Evolutionary conservation across 345 rosid species (phyloP).

Genomic region (Hibiscus syriacus): DNA sequence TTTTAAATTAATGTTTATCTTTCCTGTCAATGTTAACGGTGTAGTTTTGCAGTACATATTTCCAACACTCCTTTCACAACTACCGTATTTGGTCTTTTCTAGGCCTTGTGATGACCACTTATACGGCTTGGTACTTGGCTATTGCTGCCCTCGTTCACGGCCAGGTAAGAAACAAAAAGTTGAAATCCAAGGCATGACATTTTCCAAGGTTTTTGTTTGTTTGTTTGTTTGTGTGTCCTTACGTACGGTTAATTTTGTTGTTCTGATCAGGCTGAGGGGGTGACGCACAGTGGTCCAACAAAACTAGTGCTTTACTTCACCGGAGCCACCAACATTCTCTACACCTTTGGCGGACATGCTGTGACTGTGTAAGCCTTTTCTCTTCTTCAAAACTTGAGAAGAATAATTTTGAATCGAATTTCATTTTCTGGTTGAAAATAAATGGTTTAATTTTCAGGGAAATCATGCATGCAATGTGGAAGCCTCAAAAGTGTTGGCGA

Average conservation of each 20-base stretch:
- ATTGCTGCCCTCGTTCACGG: slow-evolving; percentile 76
- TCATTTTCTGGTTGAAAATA: too few species aligned
- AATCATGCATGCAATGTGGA: slow-evolving; percentile 99
- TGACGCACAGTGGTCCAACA: slow-evolving; percentile 66
- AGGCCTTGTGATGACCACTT: slow-evolving; percentile 97
- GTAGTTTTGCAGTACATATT: too few species aligned
- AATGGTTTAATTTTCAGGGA: slow-evolving; percentile 39
- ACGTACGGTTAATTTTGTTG: neutral
- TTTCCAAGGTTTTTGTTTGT: neutral
- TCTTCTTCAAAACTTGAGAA: neutral
- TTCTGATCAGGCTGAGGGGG: slow-evolving; percentile 45
- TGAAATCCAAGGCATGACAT: neutral
- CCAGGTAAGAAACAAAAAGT: slow-evolving; percentile 38
- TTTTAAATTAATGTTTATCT: too few species aligned
- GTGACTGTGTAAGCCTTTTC: slow-evolving; percentile 81
- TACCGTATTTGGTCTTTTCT: slow-evolving; percentile 99
- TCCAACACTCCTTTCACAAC: slow-evolving; percentile 96
- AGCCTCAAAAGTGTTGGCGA: slow-evolving; percentile 91
- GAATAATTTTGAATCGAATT: too few species aligned
- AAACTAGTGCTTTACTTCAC: slow-evolving; percentile 90
- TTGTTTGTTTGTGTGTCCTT: neutral
- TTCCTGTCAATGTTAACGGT: too few species aligned
- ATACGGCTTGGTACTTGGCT: slow-evolving; percentile 96
- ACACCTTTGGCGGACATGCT: slow-evolving; percentile 98
- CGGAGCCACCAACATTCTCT: slow-evolving; percentile 96